Base-by-base conservation (phyloP, 1,139 yeast genomes). In the Maudiozyma humilis region DNA sequence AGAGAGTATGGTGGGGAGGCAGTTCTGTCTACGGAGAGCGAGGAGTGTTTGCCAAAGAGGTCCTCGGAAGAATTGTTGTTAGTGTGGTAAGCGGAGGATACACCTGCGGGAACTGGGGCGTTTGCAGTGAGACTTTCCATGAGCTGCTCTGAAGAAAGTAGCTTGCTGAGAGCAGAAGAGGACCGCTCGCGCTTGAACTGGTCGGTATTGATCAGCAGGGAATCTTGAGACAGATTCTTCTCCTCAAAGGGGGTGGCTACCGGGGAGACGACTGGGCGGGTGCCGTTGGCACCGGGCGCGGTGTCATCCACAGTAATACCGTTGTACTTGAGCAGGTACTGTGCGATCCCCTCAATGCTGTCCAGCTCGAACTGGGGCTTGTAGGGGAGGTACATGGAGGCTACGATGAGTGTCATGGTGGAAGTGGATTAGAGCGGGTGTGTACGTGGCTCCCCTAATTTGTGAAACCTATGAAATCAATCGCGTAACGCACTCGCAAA, bases 301-400 rank as follows among this genome's bases (percentile, higher is more conserved):
- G 35, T 16, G 4, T 32, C 35, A 32, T 32, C 35, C 16, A 32
- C 14, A 4, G 35, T 32, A 8, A 33, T 23, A 31, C 20, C 4
- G 4, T 35, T 30, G 10, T 31, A 15, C 6, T 27, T 35, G 14
- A 35, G 23, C 7, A 41, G 31, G 10, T 42, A 35, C 3, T 38
- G 23, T 16, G 37, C 14, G 8, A 56, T 59, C 5, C 47, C 51
- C 17, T 51, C 52, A 17, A 55, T 46, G 4, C 53, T 51, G 20
- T 52, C 53, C 16, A 60, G 46, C 41, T 60, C 64, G 43, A 62
- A 62, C 42, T 61, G 63, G 12, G 66, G 66, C 43, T 59, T 60
- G 42, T 60, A 51, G 3, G 66, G 66, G 33, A 62, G 50, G 45
- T 60, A 61, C 40, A 62, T 46, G 13, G 66, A 56, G 13, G 64